Evolutionary conservation across 495 filamentous ascomycete species (phyloP), one percentile per base, ranked within the genome.

Genomic region (Neurospora sp.): DNA sequence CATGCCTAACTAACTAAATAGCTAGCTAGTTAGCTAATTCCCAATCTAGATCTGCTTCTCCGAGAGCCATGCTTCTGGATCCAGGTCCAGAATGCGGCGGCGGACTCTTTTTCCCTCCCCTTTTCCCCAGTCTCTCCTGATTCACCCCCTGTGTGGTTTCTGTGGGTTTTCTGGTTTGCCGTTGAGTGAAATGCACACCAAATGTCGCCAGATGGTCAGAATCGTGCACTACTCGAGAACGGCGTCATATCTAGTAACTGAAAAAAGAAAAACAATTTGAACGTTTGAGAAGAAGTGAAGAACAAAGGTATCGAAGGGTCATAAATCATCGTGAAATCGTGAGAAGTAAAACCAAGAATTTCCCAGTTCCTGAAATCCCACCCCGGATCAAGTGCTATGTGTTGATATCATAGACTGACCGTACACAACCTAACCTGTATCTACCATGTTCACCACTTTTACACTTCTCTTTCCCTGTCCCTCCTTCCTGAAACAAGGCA

Each of bases 241-340:
- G 53, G 14, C 27, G 3, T 35, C 53, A 35, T 66, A 35, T 66
- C 53, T 66, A 66, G 20, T 31, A 35, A 3, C 12, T 31, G 14
- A 35, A 66, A 61, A 14, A 66, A 66, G 11, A 61, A 66, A 9
- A 18, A 18, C 53, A 66, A 66, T 35, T 7, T 66, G 27, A 37
- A 66, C 53, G 71, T 77, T 73, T 70, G 61, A 77, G 68, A 72
- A 14, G 48, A 59, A 59, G 48, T 70, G 44, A 37, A 66, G 41
- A 78, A 73, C 35, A 37, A 73, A 10, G 38, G 72, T 74, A 48
- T 74, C 39, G 18, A 40, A 69, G 39, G 35, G 35, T 69, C 68
- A 69, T 71, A 40, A 71, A 31, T 71, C 70, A 40, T 61, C 70
- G 70, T 41, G 48, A 75, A 66, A 66, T 66, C 53, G 68, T 37